phyloP scores from a whole-genome alignment of 331 rosid genomes.

The Rhamnella rubrinervis region DNA sequence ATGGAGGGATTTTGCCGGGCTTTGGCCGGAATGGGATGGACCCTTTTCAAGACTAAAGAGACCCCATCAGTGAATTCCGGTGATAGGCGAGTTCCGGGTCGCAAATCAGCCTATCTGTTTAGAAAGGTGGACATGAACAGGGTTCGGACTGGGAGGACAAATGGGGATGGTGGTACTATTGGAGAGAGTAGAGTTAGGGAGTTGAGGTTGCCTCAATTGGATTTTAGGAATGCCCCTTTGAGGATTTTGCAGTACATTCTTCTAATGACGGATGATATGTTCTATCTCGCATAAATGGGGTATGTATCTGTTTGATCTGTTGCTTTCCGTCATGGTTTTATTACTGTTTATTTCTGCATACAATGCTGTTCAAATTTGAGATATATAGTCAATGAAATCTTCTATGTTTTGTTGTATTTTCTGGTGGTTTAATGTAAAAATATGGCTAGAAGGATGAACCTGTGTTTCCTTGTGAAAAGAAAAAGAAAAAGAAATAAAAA shows the following conservation, averaged over 20 bases:
- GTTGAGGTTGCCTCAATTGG: conserved; percentile 58
- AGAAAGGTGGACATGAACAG: conserved; percentile 53
- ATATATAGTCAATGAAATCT: too few relatives aligned
- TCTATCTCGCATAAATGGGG: conserved; percentile 52
- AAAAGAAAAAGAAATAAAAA: not conserved
- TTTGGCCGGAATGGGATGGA: conserved; percentile 65
- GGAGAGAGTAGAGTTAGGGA: conserved; percentile 55
- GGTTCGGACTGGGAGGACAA: conserved; percentile 37
- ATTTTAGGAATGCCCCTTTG: conserved; percentile 65
- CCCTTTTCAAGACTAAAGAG: conserved; percentile 50
- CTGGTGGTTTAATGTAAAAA: not conserved
- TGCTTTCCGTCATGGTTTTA: not conserved
- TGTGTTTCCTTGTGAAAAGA: not conserved
- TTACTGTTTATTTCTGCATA: not conserved
- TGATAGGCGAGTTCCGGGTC: conserved; percentile 18
- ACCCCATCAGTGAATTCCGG: conserved; percentile 29
- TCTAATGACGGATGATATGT: conserved; percentile 64
- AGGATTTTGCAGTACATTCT: conserved; percentile 76
- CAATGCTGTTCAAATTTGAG: not conserved
- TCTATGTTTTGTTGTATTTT: not conserved
- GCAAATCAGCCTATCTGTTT: conserved; percentile 42
- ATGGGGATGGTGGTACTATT: conserved; percentile 23
- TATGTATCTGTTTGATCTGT: conserved; percentile 15
- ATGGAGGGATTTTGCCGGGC: conserved; percentile 57
- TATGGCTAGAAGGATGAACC: not conserved